Evolutionary conservation across 352 stramenopile genomes (phyloP), one percentile per base, ranked within the genome.

Genomic region (Globisporangium nagaii): DNA sequence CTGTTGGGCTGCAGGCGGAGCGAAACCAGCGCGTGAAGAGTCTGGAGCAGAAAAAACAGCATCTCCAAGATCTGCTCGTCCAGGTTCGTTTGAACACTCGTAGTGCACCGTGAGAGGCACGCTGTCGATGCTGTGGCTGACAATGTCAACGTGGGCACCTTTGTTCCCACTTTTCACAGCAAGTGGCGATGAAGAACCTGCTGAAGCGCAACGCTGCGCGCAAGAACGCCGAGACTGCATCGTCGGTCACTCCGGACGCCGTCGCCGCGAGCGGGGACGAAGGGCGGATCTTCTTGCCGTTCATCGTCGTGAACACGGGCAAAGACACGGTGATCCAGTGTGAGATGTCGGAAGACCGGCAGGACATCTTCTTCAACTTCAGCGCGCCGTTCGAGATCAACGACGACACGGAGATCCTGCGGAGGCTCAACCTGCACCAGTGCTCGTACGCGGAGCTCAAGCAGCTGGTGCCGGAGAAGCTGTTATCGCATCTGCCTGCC

Each of bases 311-410:
- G 20, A 98, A 97, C 68, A 98, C 95, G 3, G 82, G 83, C 72
- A 91, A 94, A 36, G 84, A 93, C 54, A 97, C 94, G 1, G 83
- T 98, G 10, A 98, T 98, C 65, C 92, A 98, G 66, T 98, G 94
- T 62, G 95, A 99, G 58, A 98, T 98, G 93, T 94, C 83, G 11
- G 85, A 95, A 63, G 90, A 98, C 60, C 84, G 89, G 1, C 90
- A 95, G 31, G 88, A 98, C 63, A 96, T 98, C 32, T 98, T 96
- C 62, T 98, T 98, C 77, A 97, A 98, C 65, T 99, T 99, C 66
- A 95, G 75, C 62, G 83, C 86, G 40, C 89, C 93, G 34, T 99
- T 98, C 71, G 94, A 99, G 72, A 98, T 99, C 70, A 96, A 98
- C 64, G 95, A 98, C 74, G 96, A 98, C 70, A 98, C 96, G 57